Evolutionary conservation across 2,329 filamentous ascomycete species (phyloP).

Genomic region (Aspergillus sp.): DNA sequence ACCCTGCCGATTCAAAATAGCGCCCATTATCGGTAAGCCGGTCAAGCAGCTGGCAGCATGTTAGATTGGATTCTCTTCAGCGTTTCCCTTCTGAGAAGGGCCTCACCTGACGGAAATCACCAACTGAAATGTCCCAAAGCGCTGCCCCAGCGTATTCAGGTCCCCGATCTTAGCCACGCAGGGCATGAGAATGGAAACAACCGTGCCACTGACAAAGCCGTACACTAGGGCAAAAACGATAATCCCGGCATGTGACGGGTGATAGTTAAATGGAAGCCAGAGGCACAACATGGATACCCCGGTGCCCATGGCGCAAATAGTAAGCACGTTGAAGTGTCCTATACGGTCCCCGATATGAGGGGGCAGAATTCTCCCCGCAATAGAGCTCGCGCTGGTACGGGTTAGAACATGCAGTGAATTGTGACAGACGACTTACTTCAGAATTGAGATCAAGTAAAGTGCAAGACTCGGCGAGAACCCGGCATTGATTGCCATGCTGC

Average conservation of each 20-base stretch:
- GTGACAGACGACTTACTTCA: conserved; percentile 17
- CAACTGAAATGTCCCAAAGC: conserved; percentile 31
- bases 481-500: conserved; percentile 15
- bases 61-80: background rate
- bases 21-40: conserved; percentile 27
- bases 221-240: conserved; percentile 27
- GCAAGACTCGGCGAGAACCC: conserved; percentile 20
- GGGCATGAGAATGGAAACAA: conserved; percentile 29
- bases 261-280: conserved; percentile 30
- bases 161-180: conserved; percentile 27
- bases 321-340: conserved; percentile 27
- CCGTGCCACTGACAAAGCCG: conserved; percentile 28
- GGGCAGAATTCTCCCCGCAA: conserved; percentile 25
- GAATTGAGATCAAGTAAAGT: conserved; percentile 24
- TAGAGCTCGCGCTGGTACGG: conserved; percentile 19
- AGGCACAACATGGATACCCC: conserved; percentile 20
- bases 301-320: conserved; percentile 9
- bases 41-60: conserved; percentile 13
- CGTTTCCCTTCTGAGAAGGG: background rate
- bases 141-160: conserved; percentile 31
- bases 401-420: background rate
- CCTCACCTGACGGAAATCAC: conserved; percentile 20
- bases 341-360: conserved; percentile 22
- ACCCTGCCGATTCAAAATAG: conserved; percentile 20
- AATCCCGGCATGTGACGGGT: conserved; percentile 23